These are phyloP conservation scores for Cetradonia linearis DNA, from an alignment of 495 filamentous ascomycete genomes.

Conservation along the genomic window DNA sequence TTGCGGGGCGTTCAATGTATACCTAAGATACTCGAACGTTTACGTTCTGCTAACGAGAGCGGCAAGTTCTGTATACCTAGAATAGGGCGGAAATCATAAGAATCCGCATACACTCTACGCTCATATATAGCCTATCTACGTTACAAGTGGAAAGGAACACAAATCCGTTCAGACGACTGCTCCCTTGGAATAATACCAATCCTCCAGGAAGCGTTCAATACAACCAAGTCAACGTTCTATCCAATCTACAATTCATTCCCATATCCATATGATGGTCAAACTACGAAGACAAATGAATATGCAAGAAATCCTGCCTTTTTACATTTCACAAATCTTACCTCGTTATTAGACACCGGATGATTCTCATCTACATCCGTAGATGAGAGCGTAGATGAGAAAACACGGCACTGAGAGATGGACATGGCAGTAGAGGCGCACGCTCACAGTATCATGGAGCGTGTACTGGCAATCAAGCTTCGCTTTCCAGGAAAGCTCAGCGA, in stretches of 20 bases:
- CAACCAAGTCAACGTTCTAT: not conserved
- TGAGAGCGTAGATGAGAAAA: not conserved
- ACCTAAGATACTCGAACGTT: slow-evolving; percentile 10
- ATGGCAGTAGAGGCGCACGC: not conserved
- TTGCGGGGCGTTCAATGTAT: not conserved
- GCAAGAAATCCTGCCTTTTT: not conserved
- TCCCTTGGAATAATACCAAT: too few relatives aligned
- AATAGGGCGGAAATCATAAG: too few relatives aligned
- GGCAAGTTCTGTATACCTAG: not conserved
- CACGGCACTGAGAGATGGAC: not conserved
- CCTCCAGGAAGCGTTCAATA: not conserved
- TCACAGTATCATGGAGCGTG: not conserved
- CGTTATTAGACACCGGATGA: not conserved
- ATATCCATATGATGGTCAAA: not conserved
- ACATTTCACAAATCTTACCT: not conserved
- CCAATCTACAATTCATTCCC: not conserved
- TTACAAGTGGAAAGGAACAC: not conserved
- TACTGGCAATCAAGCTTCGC: slow-evolving; percentile 87
- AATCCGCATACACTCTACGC: too few relatives aligned
- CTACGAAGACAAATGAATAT: not conserved
- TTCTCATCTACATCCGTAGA: not conserved
- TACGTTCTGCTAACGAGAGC: not conserved
- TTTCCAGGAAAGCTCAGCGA: slow-evolving; percentile 68
- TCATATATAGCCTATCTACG: not conserved
- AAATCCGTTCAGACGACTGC: too few relatives aligned